Conservation (phyloP, 78 protist species). For the Isochrysis galbana region DNA sequence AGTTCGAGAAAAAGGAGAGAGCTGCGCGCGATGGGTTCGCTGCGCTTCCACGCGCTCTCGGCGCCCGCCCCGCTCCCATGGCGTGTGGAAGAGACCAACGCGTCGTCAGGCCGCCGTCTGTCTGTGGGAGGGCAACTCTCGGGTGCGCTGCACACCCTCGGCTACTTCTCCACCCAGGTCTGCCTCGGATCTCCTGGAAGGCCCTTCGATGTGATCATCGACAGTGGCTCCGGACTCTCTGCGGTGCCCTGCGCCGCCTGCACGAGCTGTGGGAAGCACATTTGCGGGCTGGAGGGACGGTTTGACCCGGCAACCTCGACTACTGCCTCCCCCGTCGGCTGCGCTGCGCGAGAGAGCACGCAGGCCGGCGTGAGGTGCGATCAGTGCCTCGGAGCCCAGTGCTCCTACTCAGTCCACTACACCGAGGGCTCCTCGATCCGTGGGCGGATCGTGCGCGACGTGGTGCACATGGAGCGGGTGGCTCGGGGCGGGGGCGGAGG, state of each 20-base stretch:
- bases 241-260: neutral
- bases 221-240: neutral
- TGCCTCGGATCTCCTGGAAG: neutral
- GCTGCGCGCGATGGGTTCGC: no score
- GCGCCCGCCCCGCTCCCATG: no score
- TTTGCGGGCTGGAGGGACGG: neutral
- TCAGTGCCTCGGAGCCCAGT: neutral
- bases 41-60: no score
- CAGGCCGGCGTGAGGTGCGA: neutral
- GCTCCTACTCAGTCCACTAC: neutral
- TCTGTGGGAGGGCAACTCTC: neutral
- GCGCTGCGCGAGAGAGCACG: neutral
- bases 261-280: neutral
- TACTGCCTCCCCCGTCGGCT: neutral
- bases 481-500: neutral
- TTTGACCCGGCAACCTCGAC: neutral
- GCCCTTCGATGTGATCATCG: neutral
- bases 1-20: no score
- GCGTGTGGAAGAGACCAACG: no score
- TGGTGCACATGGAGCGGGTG: neutral
- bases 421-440: neutral
- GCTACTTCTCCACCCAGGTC: neutral
- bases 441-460: neutral
- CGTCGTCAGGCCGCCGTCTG: constrained; percentile 20
- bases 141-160: neutral